Conservation (phyloP, 164 flowering plant species). For the Stephania yunnanensis region DNA sequence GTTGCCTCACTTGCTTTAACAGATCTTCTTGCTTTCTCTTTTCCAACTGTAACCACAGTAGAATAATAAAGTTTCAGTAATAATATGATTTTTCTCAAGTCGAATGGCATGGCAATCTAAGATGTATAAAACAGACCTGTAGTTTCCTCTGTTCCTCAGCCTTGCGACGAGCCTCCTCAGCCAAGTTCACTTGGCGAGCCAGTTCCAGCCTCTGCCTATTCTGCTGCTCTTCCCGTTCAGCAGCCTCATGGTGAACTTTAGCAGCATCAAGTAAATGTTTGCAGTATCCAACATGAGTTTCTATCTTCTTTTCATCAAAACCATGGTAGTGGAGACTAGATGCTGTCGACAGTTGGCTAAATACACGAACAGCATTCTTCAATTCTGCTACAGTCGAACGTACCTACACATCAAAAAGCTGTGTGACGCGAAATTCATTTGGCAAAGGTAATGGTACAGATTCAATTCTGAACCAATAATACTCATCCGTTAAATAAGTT, state of each 20-base stretch:
- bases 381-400: constrained; percentile 83
- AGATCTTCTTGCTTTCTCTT: constrained; percentile 92
- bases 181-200: constrained; percentile 76
- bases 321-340: constrained; percentile 83
- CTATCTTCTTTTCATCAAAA: constrained; percentile 94
- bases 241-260: constrained; percentile 85
- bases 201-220: constrained; percentile 72
- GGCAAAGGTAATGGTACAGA: not conserved
- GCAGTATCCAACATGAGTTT: constrained; percentile 92
- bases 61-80: constrained; percentile 5
- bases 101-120: not conserved
- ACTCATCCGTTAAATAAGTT: not conserved
- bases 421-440: constrained; percentile 4
- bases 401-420: constrained; percentile 37
- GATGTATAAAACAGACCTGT: constrained; percentile 41
- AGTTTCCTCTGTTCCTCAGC: constrained; percentile 87
- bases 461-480: not conserved
- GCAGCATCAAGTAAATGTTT: constrained; percentile 90
- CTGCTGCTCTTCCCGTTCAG: constrained; percentile 87
- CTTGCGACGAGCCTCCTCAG: constrained; percentile 89
- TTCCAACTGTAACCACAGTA: constrained; percentile 54
- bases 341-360: constrained; percentile 78
- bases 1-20: constrained; percentile 69
- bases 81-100: not conserved
- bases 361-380: constrained; percentile 86